Conservation (phyloP, 345 rosid genomes). For the Euclidium syriacum region DNA sequence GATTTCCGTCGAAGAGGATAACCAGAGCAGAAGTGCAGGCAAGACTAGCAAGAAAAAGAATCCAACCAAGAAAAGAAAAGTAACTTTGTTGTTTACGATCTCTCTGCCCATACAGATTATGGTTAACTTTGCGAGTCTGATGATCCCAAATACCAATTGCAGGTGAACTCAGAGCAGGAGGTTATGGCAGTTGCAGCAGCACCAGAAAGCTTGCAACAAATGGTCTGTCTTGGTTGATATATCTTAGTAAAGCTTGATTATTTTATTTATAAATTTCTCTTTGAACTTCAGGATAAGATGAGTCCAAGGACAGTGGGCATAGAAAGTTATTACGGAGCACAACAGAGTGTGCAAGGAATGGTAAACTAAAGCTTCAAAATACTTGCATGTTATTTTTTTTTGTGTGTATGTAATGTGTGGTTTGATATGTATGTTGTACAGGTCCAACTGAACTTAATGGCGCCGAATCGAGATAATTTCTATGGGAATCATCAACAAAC, state of each 20-base stretch:
- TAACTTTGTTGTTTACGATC: conserved; percentile 12
- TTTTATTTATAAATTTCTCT: not conserved
- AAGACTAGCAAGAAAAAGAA: conserved; percentile 60
- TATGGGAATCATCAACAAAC: conserved; percentile 51
- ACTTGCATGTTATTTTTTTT: not conserved
- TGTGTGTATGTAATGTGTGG: not conserved
- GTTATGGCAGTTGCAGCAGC: conserved; percentile 41
- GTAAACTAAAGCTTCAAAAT: conserved; percentile 29
- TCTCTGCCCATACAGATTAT: not conserved
- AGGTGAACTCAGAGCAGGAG: conserved; percentile 63
- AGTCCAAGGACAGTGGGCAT: conserved; percentile 43
- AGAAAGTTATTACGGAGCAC: conserved; percentile 46
- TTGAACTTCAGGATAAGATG: conserved; percentile 40
- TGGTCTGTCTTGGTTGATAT: conserved; percentile 40
- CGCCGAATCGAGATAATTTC: conserved; percentile 45
- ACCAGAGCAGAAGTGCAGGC: conserved; percentile 35
- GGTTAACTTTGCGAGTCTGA: not conserved
- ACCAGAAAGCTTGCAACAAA: conserved; percentile 60
- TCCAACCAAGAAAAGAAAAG: conserved; percentile 65
- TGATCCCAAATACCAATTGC: conserved; percentile 3
- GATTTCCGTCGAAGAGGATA: conserved; percentile 54
- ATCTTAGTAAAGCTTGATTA: not conserved
- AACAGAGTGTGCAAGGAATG: conserved; percentile 44
- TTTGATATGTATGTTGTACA: conserved; percentile 25
- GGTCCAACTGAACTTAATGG: conserved; percentile 68